Base-by-base conservation (phyloP, 1,284 basidiomycete species). In the Sanghuangporus weigelae region DNA sequence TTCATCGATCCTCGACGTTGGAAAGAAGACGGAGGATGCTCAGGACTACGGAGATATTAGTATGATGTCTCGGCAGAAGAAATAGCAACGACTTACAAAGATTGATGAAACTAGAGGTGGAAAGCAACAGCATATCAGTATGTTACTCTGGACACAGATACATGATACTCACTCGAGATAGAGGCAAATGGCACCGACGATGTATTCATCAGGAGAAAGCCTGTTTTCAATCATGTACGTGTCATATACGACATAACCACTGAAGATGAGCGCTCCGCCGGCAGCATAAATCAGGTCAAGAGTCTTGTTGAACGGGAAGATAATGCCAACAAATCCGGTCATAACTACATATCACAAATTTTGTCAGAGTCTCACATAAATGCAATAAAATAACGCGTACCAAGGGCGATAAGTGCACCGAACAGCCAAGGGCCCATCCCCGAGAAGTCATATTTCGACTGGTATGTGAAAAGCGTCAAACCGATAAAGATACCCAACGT, bases 361-460 rank as follows among this genome's bases (percentile, higher is more conserved):
- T 63, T 57, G 23, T 36, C 26, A 57, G 61, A 71, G 6, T 68
- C 50, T 56, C 49, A 57, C 19, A 54, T 38, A 23, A 14, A 60
- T 19, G 8, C 16, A 3, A n/a, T 26, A 36, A 44, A 1, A 21
- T 16, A 63, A 56, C 16, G 73, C 84, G 39, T 75, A 90, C 89
- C 65, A 60, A 94, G 77, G 11, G 88, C 89, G 55, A 93, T 74
- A 59, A 94, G 80, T 53, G 81, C 87, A 19, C 83, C 90, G 68
- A 93, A 95, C 21, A 96, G 78, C 84, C 87, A 95, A 1, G 92
- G 87, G 0, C 86, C 92, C 79, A 95, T 83, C 57, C 89, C 88
- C 42, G 85, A 86, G 75, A 96, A 95, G 75, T 96, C 92, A 76
- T 92, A 94, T 86, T 92, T 92, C 60, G 89, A 90, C 72, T 93